Base-by-base conservation (phyloP, 2,329 filamentous ascomycete genomes). In the Lomentospora prolificans region DNA sequence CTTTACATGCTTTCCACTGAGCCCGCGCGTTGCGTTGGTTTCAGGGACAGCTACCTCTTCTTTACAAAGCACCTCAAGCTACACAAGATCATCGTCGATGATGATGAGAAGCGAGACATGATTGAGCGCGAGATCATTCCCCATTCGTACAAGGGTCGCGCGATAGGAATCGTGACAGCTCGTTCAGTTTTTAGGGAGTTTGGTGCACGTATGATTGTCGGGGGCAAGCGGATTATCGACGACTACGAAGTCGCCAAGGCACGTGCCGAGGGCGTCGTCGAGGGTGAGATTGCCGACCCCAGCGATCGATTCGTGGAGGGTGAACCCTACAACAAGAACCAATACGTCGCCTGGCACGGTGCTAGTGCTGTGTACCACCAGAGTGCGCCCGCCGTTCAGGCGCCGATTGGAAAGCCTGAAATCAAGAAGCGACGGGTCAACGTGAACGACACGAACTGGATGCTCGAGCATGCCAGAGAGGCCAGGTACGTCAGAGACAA, bases 1-100 rank as follows among this genome's bases (percentile, higher is more conserved):
- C 82, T 95, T 9, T 99, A 99, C 81, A 99, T 99, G 94, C 74
- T 99, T 71, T 97, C 94, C 3, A 99, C 94, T 3, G 94, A 99
- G 67, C 95, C 94, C 4, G 94, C 94, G 24, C 87, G 94, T 61
- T 97, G 94, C 65, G 91, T 96, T 56, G 94, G 94, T 14, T 99
- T 99, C 78, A 82, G 94, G 62, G 94, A 99, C 76, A 96, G 91
- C 61, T 99, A 99, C 67, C 82, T 99, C 25, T 96, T 99, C 78
- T 99, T 99, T 77, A 95, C 94, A 60, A 99, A 97, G 72, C 94
- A 99, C 72, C 88, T 89, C 67, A 86, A 90, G 65, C 85, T 99
- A 12, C 94, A 90, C 80, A 99, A 99, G 75, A 96, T 99, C 65
- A 96, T 99, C 64, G 89, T 97, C 57, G 90, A 91, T 64, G 94